Base-by-base conservation (phyloP, 768 basidiomycete genomes). In the Boletellus ananiceps region DNA sequence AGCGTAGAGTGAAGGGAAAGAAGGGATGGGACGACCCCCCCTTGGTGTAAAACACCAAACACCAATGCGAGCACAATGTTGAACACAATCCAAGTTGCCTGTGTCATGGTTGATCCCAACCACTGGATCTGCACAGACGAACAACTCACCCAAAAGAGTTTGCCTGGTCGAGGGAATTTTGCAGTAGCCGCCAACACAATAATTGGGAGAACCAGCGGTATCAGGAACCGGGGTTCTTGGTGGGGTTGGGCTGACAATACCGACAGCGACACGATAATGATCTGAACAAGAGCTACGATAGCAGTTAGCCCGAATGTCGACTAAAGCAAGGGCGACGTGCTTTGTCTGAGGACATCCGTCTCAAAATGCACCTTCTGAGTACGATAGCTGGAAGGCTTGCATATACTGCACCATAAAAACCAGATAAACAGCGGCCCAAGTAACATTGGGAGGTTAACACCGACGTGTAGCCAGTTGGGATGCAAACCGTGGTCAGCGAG, bases 1-100 rank as follows among this genome's bases (percentile, higher is more conserved):
- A 71, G 50, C 13, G 37, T 35, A 8, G 62, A 62, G 46, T 69
- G 68, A 7, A 74, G 58, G 38, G 58, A 56, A 29, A 71, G 55
- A 27, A 68, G 61, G 21, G 72, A 73, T 5, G 65, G 72, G n/a
- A 71, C 63, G n/a, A 73, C 59, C 15, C 72, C 72, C 35, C 70
- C 72, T 52, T 73, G 72, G 31, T 73, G 71, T 27, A 72, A 47
- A 39, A 73, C 6, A 13, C 71, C 72, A 37, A 72, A 73, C 12
- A 72, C 50, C 5, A 65, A n/a, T 0, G 59, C 57, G 3, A 71
- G 60, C 4, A 51, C 42, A 12, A 55, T 1, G 35, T 74, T 74
- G 16, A 61, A 62, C 16, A 46, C 40, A 36, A 62, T 50, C 65
- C 69, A 70, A 5, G 54, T 48, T 4, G 47, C 40, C 72, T 72